Evolutionary conservation across 2,329 filamentous ascomycete species (phyloP).

Genomic region (Alternaria gaisen): DNA sequence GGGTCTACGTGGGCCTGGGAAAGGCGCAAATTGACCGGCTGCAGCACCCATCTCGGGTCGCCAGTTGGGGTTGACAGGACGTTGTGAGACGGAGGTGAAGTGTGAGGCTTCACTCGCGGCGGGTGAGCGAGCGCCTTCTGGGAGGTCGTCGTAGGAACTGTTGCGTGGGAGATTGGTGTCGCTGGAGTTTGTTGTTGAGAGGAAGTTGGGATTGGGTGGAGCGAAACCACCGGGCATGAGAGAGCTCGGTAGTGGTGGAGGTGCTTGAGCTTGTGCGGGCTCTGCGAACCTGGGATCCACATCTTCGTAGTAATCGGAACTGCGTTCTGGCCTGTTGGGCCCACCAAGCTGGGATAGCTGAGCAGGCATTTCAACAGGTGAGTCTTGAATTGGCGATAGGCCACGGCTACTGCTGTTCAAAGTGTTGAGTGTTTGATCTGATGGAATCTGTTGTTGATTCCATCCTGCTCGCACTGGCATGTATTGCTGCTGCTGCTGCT

Average conservation of each 20-base stretch:
- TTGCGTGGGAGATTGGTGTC: constrained; percentile 52
- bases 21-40: constrained; percentile 50
- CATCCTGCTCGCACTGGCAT: constrained; percentile 59
- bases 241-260: constrained; percentile 45
- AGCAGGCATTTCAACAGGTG: constrained; percentile 46
- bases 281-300: constrained; percentile 86
- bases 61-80: constrained; percentile 90
- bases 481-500: constrained; percentile 46
- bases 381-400: constrained; percentile 53
- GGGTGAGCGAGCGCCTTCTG: constrained; percentile 72
- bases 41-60: constrained; percentile 60
- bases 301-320: constrained; percentile 84
- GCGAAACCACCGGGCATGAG: constrained; percentile 46
- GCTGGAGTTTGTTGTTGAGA: constrained; percentile 35
- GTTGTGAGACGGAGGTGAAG: constrained; percentile 90
- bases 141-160: constrained; percentile 70
- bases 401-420: constrained; percentile 43
- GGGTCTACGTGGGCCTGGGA: constrained; percentile 40
- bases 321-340: constrained; percentile 35
- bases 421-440: constrained; percentile 37
- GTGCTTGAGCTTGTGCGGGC: constrained; percentile 37
- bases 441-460: constrained; percentile 42
- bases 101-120: constrained; percentile 78
- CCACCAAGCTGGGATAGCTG: constrained; percentile 39
- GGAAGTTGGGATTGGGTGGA: constrained; percentile 42